Evolutionary conservation across 2,329 filamentous ascomycete genomes (phyloP).

Genomic region (Colletotrichum sp.): DNA sequence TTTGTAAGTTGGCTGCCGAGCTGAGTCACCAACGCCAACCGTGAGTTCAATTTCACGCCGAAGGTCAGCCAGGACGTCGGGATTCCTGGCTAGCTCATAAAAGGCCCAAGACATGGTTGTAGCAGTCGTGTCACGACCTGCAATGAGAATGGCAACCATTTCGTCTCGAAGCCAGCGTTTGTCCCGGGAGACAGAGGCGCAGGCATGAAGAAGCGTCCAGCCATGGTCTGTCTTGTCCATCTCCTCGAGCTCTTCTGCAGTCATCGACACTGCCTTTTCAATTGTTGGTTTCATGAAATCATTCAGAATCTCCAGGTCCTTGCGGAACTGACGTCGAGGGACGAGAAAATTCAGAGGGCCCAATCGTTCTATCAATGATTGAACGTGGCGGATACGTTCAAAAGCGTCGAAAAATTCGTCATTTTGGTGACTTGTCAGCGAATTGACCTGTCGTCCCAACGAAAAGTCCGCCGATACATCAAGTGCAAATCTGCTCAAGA

Average conservation of each 20-base stretch:
- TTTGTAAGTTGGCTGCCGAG: constrained; percentile 26
- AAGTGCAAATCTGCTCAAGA: constrained; percentile 55
- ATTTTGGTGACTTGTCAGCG: constrained; percentile 45
- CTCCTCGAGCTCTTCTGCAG: constrained; percentile 67
- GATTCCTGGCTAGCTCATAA: constrained; percentile 43
- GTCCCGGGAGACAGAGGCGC: constrained; percentile 67
- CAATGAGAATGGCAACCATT: constrained; percentile 71
- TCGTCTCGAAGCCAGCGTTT: constrained; percentile 74
- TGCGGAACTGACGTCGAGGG: constrained; percentile 63
- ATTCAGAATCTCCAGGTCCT: constrained; percentile 67
- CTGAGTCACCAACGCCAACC: constrained; percentile 48
- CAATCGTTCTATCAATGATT: constrained; percentile 35
- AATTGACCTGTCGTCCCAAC: constrained; percentile 61
- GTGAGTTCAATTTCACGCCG: constrained; percentile 40
- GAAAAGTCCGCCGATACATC: constrained; percentile 72
- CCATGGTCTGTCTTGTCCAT: constrained; percentile 56
- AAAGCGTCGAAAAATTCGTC: constrained; percentile 71
- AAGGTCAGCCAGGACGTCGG: constrained; percentile 44
- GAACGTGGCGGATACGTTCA: constrained; percentile 69
- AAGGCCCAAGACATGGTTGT: constrained; percentile 53
- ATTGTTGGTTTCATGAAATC: constrained; percentile 74
- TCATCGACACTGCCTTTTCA: constrained; percentile 54
- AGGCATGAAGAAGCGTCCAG: constrained; percentile 82
- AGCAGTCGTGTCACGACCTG: constrained; percentile 61
- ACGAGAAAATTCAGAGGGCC: constrained; percentile 65